phyloP scores from a whole-genome alignment of 805 yeast species.

The Ogataea angusta region DNA sequence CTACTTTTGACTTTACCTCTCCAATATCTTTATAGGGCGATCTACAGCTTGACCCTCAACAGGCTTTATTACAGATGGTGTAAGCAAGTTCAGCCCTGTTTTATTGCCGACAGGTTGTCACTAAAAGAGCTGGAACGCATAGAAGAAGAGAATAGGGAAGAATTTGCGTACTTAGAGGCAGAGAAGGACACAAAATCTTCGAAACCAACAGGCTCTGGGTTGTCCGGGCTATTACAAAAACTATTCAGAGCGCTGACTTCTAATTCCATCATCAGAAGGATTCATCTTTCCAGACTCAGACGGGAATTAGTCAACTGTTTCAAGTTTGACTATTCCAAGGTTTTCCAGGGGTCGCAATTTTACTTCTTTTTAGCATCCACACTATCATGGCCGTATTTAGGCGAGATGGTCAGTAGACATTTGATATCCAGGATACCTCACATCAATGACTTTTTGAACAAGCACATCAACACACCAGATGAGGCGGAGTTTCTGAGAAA shows the following conservation, averaged over 20 bases:
- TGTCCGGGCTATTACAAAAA: conserved; percentile 1
- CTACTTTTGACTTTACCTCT: conserved; percentile 15
- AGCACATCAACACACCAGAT: conserved; percentile 34
- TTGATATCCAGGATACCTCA: conserved; percentile 23
- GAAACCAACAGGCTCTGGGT: not conserved
- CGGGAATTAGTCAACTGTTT: conserved; percentile 31
- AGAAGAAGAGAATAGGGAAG: conserved; percentile 32
- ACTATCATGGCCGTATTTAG: conserved; percentile 34
- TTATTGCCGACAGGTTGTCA: conserved; percentile 34
- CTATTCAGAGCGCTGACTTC: conserved; percentile 9
- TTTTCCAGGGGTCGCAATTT: conserved; percentile 22
- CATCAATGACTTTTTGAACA: conserved; percentile 22
- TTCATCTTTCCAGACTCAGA: conserved; percentile 20
- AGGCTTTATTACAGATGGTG: conserved; percentile 36
- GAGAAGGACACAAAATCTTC: conserved; percentile 1
- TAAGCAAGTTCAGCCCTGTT: conserved; percentile 32
- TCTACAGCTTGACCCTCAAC: conserved; percentile 30
- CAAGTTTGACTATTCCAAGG: conserved; percentile 28
- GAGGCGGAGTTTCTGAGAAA: conserved; percentile 34
- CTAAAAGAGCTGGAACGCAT: conserved; percentile 31
- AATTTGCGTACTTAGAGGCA: conserved; percentile 17
- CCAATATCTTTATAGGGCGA: conserved; percentile 19
- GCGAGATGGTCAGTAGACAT: conserved; percentile 24
- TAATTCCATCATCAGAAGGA: conserved; percentile 12
- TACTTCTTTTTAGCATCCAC: conserved; percentile 27